Base-by-base conservation (phyloP, 805 yeast genomes). In the Cyberlindnera saturnus region DNA sequence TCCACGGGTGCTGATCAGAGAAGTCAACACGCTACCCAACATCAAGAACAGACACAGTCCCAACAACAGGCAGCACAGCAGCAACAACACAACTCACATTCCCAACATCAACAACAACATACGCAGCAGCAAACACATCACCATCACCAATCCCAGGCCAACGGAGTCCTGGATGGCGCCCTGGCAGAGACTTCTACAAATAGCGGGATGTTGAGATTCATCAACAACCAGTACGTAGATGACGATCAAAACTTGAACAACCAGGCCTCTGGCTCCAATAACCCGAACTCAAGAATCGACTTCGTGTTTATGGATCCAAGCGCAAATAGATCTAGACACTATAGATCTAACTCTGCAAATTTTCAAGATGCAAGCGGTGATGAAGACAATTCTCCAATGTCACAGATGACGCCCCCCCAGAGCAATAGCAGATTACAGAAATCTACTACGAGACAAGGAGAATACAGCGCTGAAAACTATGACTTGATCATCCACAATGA, bases 401-500 rank as follows among this genome's bases (percentile, higher is more conserved):
- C 42, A 2, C 50, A 48, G 15, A 41, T 47, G 32, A 47, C 52
- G 1, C 58, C 56, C 7, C 51, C 55, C 17, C 44, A 34, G 9
- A 20, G 41, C 3, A 41, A 47, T n/a, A 47, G 53, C 26, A 50
- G 58, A 36, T 44, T 53, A 10, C 58, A 53, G 28, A 50, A 52
- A 41, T 51, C 59, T 5, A 7, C 52, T 6, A 48, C 51, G 9
- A 49, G 59, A 41, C 43, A 86, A 84, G 60, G 90, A 91, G 3
- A 63, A 60, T 49, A 42, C 29, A 60, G 52, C 36, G 61, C 61
- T 23, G 61, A 57, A 28, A 61, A 55, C 33, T 61, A 56, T 40
- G 64, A 61, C 34, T 48, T 64, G 29, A 65, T 70, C 38, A 63
- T 69, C 32, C 71, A 74, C 58, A 56, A 67, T 43, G 51, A 63